Evolutionary conservation across 73 alveolate species (phyloP).

Genomic region (Paramecium octaurelia): DNA sequence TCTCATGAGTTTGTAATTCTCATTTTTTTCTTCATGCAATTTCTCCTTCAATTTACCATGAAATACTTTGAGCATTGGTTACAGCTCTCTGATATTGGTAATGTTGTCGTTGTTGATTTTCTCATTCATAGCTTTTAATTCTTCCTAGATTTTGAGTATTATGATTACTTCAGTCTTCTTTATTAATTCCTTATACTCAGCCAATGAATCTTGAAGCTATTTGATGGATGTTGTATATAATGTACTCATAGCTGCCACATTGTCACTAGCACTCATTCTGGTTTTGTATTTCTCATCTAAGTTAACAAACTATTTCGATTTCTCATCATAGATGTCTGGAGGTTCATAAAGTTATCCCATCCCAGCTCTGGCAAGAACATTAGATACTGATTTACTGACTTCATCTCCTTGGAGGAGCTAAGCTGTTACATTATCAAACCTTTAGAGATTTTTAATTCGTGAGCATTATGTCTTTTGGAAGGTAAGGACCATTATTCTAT

Average conservation of each 20-base stretch:
- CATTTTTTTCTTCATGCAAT: constrained; percentile 44
- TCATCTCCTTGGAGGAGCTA: constrained; percentile 56
- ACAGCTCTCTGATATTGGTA: background rate
- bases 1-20: constrained; percentile 25
- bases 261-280: constrained; percentile 56
- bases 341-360: constrained; percentile 56
- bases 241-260: constrained; percentile 49
- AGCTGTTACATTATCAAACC: constrained; percentile 22
- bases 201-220: background rate
- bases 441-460: constrained; percentile 54
- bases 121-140: constrained; percentile 23
- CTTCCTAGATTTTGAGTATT: background rate
- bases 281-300: constrained; percentile 61
- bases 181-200: constrained; percentile 29
- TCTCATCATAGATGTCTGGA: constrained; percentile 64
- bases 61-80: constrained; percentile 33
- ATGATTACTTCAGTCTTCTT: constrained; percentile 21
- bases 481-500: constrained; percentile 62
- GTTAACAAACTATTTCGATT: constrained; percentile 52
- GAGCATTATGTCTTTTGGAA: constrained; percentile 59
- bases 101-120: constrained; percentile 15
- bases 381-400: constrained; percentile 52
- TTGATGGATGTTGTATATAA: constrained; percentile 19
- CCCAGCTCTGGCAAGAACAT: constrained; percentile 56
- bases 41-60: constrained; percentile 16